These are phyloP conservation scores for Paecilomyces dactylethromorphus DNA, from an alignment of 2,329 filamentous ascomycete species.

Conservation along the genomic window DNA sequence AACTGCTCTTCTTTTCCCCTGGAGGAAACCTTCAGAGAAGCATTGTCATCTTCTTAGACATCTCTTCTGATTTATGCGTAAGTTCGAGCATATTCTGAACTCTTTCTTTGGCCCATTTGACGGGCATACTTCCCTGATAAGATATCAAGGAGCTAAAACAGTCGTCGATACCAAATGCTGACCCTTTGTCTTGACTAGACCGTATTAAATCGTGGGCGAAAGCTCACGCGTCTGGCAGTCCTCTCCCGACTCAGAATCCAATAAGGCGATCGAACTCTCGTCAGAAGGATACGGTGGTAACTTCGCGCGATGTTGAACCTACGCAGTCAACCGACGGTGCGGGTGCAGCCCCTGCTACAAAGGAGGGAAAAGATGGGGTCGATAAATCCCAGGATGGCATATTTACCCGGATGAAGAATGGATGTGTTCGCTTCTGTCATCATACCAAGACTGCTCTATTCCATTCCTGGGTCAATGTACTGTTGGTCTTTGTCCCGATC, in stretches of 20 bases:
- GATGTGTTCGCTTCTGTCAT: slow-evolving; percentile 22
- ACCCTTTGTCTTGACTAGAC: neutral
- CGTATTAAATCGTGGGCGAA: neutral
- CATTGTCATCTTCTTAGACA: neutral
- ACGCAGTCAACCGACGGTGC: neutral
- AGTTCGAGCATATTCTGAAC: neutral
- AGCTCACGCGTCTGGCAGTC: neutral
- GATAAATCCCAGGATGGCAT: neutral
- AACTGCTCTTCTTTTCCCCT: neutral
- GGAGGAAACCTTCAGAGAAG: neutral
- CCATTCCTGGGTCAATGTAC: slow-evolving; percentile 39
- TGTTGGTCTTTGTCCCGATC: slow-evolving; percentile 36
- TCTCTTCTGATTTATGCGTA: neutral
- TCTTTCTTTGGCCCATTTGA: neutral
- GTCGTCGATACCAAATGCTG: neutral
- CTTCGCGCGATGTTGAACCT: neutral
- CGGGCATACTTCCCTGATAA: neutral
- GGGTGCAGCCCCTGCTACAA: neutral
- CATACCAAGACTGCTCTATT: slow-evolving; percentile 27
- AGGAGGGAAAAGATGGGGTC: neutral
- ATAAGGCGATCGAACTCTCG: neutral
- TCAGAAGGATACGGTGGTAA: neutral
- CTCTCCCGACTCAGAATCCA: neutral
- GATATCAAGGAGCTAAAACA: neutral
- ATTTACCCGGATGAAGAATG: slow-evolving; percentile 21